Evolutionary conservation across 352 stramenopile species (phyloP).

Genomic region (Chrysophaeum taylorii): DNA sequence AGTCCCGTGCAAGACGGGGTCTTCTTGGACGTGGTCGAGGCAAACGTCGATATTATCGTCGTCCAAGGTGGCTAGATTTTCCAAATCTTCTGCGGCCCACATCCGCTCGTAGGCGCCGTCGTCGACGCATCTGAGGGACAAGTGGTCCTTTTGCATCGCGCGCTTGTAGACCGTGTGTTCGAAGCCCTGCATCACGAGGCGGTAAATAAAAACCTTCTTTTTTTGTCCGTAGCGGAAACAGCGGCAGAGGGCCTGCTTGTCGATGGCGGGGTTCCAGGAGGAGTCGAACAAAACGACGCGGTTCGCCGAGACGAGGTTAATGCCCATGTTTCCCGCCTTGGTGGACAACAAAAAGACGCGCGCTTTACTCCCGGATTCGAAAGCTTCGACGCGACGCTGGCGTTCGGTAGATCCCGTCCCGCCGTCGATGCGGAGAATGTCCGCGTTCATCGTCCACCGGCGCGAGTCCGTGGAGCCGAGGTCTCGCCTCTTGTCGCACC

Average conservation of each 20-base stretch:
- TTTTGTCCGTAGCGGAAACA: constrained; percentile 44
- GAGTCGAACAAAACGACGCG: constrained; percentile 51
- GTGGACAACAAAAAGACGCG: constrained; percentile 49
- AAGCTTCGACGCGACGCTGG: constrained; percentile 30
- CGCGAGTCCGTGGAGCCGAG: constrained; percentile 18
- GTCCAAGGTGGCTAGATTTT: background rate
- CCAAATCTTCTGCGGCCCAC: constrained; percentile 1
- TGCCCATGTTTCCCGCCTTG: constrained; percentile 40
- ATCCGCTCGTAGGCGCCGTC: constrained; percentile 10
- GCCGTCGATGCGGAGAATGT: constrained; percentile 55
- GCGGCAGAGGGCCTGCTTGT: constrained; percentile 49
- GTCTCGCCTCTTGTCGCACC: constrained; percentile 20
- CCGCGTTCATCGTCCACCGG: constrained; percentile 36
- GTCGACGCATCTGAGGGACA: constrained; percentile 46
- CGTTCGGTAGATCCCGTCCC: constrained; percentile 33
- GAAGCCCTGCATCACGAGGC: constrained; percentile 49
- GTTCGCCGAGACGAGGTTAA: constrained; percentile 45
- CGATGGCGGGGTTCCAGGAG: constrained; percentile 58
- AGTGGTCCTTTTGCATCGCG: constrained; percentile 39
- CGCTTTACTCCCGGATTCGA: constrained; percentile 2
- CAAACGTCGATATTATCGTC: background rate
- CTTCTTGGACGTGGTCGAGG: background rate
- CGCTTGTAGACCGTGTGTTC: constrained; percentile 53
- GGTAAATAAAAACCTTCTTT: constrained; percentile 48
- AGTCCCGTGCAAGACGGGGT: too few species aligned